Base-by-base conservation (phyloP, 2,329 filamentous ascomycete genomes). In the Claviceps sp. region DNA sequence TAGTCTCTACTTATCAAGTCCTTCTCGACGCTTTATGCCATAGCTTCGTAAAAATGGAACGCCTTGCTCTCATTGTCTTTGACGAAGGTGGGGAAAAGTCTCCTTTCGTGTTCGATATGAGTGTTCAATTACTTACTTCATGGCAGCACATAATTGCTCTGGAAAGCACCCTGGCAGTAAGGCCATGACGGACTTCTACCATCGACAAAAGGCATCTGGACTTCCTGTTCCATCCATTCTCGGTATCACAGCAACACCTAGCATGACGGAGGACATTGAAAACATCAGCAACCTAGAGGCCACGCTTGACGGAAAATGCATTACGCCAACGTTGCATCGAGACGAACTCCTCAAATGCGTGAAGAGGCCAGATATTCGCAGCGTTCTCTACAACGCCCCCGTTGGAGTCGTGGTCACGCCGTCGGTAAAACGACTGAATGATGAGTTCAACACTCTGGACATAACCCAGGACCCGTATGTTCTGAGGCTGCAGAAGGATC, bases 201-300 rank as follows among this genome's bases (percentile, higher is more conserved):
- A 81, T 55, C 68, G 71, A 30, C 65, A 63, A 18, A 73, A 72
- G 49, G 56, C 51, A 0, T 56, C 52, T 2, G 72, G 71, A 0
- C 54, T 63, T 0, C 48, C 60, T 0, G 65, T 79, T 1, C 89
- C 89, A 0, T 72, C 74, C 20, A 83, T 95, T 30, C 70, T 95
- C 5, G 89, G 89, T 0, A 71, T 95, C 24, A 90, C 85, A 6
- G 89, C 89, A 1, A 94, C 86, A 55, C 89, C 89, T 0, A 76
- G 87, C 3, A 80, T 84, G 57, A 78, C 73, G 52, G 79, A 76
- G 1, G 75, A 75, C 16, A 63, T 74, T 1, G 66, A 70, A 1
- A 75, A 75, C 38, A 70, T 91, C 14, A 68, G 77, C 64, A 62
- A 65, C 4, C 75, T 95, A 6, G 89, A 95, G 62, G 57, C 63